Conservation (phyloP, 257 asterid species). For the Catharanthus roseus region DNA sequence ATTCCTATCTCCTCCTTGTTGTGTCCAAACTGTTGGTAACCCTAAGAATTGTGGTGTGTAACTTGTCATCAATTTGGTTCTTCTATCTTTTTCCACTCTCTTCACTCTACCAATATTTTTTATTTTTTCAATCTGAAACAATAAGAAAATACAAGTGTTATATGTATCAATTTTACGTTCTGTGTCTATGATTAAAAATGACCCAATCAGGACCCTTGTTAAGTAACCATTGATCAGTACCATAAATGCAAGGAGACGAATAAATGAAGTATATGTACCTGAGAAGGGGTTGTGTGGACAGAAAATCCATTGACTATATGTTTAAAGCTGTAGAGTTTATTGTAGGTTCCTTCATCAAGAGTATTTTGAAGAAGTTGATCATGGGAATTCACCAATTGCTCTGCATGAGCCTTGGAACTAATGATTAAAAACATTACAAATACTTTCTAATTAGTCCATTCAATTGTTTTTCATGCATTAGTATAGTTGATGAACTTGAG, state of each 20-base stretch:
- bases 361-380: slow-evolving; percentile 48
- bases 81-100: slow-evolving; percentile 63
- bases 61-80: slow-evolving; percentile 65
- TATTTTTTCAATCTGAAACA: slow-evolving; percentile 40
- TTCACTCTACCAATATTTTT: slow-evolving; percentile 46
- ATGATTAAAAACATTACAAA: slow-evolving; percentile 14
- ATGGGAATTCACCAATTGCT: slow-evolving; percentile 53
- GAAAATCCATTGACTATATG: slow-evolving; percentile 82
- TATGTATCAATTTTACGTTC: no score
- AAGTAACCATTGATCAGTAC: no score
- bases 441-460: not conserved
- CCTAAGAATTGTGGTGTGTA: slow-evolving; percentile 66
- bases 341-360: slow-evolving; percentile 55
- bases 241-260: no score
- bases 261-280: slow-evolving; percentile 37
- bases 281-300: slow-evolving; percentile 62
- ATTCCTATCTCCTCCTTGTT: slow-evolving; percentile 50
- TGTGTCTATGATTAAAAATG: no score
- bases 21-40: slow-evolving; percentile 57
- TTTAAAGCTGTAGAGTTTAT: slow-evolving; percentile 77
- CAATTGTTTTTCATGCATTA: no score
- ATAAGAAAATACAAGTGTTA: no score
- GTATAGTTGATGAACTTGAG: no score
- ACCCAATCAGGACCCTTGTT: no score
- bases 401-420: slow-evolving; percentile 49